Evolutionary conservation across 1,139 yeast genomes (phyloP).

Genomic region (Yamadazyma triangularis): DNA sequence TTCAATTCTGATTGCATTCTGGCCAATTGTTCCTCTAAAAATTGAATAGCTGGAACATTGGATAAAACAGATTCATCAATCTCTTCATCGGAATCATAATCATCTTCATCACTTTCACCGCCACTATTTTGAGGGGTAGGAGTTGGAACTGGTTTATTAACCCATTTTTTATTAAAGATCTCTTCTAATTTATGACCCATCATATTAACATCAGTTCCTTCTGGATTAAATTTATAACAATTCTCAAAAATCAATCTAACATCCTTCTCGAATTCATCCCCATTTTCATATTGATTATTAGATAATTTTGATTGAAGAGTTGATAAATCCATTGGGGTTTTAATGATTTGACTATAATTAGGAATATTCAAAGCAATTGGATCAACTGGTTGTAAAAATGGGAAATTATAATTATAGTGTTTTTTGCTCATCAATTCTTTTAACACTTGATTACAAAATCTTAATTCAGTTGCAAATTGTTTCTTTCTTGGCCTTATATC

Average conservation of each 20-base stretch:
- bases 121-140: slow-evolving; percentile 44
- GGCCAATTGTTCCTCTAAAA: slow-evolving; percentile 78
- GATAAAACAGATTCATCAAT: slow-evolving; percentile 71
- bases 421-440: slow-evolving; percentile 82
- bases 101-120: slow-evolving; percentile 31
- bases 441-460: slow-evolving; percentile 78
- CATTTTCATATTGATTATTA: slow-evolving; percentile 84
- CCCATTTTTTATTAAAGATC: slow-evolving; percentile 85
- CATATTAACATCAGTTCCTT: slow-evolving; percentile 89
- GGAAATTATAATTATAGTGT: slow-evolving; percentile 79
- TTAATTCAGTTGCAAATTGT: slow-evolving; percentile 84
- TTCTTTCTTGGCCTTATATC: slow-evolving; percentile 88
- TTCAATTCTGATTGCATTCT: slow-evolving; percentile 85
- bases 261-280: slow-evolving; percentile 83
- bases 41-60: slow-evolving; percentile 80
- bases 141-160: slow-evolving; percentile 77
- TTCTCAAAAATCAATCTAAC: slow-evolving; percentile 78
- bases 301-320: slow-evolving; percentile 77
- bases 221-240: slow-evolving; percentile 92
- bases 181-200: slow-evolving; percentile 93
- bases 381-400: slow-evolving; percentile 92
- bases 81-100: slow-evolving; percentile 44
- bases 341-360: slow-evolving; percentile 76
- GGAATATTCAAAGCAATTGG: slow-evolving; percentile 93
- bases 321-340: slow-evolving; percentile 92